Percentiles rank a stretch among this genome's conserved stretches.
phyloP scores from a whole-genome alignment of 352 stramenopile species.

The Elongisporangium prolatum region DNA sequence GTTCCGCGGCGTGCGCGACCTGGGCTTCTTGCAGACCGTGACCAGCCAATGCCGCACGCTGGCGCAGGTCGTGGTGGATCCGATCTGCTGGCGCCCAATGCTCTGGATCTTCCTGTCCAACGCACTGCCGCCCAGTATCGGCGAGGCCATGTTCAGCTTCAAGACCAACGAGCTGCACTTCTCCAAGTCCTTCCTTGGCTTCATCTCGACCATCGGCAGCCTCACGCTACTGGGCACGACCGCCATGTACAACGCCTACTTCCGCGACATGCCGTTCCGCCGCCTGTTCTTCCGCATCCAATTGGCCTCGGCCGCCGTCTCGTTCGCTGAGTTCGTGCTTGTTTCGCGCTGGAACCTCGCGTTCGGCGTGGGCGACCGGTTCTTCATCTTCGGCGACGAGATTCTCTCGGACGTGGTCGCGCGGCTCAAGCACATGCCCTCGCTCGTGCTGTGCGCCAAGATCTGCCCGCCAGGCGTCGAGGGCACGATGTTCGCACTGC shows the following conservation, averaged over 20 bases:
- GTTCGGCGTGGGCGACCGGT: constrained; percentile 56
- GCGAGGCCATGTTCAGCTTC: constrained; percentile 83
- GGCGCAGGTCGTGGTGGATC: constrained; percentile 55
- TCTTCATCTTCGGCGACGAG: constrained; percentile 82
- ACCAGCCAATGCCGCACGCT: constrained; percentile 42
- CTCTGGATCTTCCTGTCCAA: constrained; percentile 83
- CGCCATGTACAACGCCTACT: constrained; percentile 76
- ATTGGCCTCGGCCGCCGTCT: constrained; percentile 58
- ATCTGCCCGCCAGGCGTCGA: constrained; percentile 95
- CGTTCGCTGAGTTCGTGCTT: constrained; percentile 64
- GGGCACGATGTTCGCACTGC: constrained; percentile 94
- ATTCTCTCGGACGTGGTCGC: constrained; percentile 78
- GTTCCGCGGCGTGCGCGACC: constrained; percentile 14
- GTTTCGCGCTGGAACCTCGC: constrained; percentile 61
- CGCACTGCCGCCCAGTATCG: constrained; percentile 58
- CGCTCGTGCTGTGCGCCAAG: constrained; percentile 93
- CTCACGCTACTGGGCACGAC: constrained; percentile 69
- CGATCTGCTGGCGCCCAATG: constrained; percentile 74
- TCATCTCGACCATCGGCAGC: constrained; percentile 71
- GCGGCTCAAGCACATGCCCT: constrained; percentile 89
- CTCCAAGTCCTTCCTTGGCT: constrained; percentile 71
- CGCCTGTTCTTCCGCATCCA: constrained; percentile 75
- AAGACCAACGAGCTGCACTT: constrained; percentile 73
- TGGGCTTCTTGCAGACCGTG: constrained; percentile 50
- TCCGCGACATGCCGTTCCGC: constrained; percentile 72